Conservation (phyloP, 306 rosid genomes). For the Begonia fuchsioides region DNA sequence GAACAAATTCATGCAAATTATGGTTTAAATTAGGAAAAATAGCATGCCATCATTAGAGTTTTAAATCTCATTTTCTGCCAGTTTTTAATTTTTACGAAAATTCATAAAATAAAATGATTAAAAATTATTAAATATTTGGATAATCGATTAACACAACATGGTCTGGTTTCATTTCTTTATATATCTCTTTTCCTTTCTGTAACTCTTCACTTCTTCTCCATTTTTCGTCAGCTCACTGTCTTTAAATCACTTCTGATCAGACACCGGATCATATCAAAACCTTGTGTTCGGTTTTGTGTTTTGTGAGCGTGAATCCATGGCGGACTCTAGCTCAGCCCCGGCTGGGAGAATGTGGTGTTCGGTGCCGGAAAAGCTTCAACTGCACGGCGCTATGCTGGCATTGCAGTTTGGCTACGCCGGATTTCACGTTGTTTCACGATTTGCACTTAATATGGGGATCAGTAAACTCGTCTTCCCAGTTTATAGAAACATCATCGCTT, state of each 20-base stretch:
- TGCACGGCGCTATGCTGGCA: conserved; percentile 93
- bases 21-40: no score
- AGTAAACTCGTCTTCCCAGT: conserved; percentile 91
- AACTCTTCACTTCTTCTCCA: conserved; percentile 1
- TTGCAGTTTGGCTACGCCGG: conserved; percentile 96
- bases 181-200: not conserved
- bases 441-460: conserved; percentile 95
- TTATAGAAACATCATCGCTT: conserved; percentile 75
- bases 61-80: no score
- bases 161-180: not conserved
- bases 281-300: no score
- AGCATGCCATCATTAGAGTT: no score
- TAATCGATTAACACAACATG: no score
- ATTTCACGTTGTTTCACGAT: conserved; percentile 84
- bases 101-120: no score
- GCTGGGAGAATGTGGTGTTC: conserved; percentile 60
- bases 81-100: no score
- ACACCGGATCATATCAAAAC: not conserved
- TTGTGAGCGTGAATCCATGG: no score
- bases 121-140: no score
- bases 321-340: no score
- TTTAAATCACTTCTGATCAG: not conserved
- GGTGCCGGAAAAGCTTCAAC: conserved; percentile 60
- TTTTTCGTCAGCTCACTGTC: not conserved
- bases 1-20: no score